phyloP scores from a whole-genome alignment of 164 flowering plant genomes.

The Chimonanthus praecox region DNA sequence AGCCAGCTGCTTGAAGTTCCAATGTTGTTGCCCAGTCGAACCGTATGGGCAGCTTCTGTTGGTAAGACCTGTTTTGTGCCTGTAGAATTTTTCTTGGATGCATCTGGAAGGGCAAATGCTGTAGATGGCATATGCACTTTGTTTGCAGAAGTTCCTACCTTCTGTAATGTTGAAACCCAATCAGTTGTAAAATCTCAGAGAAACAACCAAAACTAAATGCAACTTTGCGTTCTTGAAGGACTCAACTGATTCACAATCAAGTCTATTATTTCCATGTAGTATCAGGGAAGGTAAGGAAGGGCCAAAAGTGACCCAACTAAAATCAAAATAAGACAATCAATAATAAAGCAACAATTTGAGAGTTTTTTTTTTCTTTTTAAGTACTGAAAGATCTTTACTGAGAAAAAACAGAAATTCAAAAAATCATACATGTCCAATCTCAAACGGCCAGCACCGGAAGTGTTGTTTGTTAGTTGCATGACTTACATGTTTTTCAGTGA shows the following conservation, averaged over 20 bases:
- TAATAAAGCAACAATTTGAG: too few relatives aligned
- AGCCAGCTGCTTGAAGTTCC: constrained; percentile 87
- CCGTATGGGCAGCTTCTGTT: constrained; percentile 43
- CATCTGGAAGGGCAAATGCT: constrained; percentile 46
- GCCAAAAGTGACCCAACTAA: too few relatives aligned
- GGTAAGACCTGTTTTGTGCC: constrained; percentile 37
- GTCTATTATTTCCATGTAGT: neutral
- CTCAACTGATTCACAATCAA: neutral
- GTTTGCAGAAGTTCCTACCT: constrained; percentile 21
- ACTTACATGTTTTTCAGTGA: constrained; percentile 50
- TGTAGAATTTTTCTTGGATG: constrained; percentile 41
- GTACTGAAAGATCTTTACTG: too few relatives aligned
- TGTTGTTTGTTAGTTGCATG: neutral
- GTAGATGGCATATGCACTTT: constrained; percentile 44
- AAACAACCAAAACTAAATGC: constrained; percentile 2
- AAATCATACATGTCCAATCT: neutral
- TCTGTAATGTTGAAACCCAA: constrained; percentile 5
- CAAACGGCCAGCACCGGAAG: neutral
- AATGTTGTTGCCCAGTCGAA: constrained; percentile 32
- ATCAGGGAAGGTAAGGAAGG: too few relatives aligned
- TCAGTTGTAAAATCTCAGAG: neutral
- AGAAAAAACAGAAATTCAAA: neutral
- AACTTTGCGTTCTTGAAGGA: neutral
- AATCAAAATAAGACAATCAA: too few relatives aligned
- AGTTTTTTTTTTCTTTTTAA: too few relatives aligned